Evolutionary conservation across 2,329 filamentous ascomycete species (phyloP).

Genomic region (Aspergillus sp.): DNA sequence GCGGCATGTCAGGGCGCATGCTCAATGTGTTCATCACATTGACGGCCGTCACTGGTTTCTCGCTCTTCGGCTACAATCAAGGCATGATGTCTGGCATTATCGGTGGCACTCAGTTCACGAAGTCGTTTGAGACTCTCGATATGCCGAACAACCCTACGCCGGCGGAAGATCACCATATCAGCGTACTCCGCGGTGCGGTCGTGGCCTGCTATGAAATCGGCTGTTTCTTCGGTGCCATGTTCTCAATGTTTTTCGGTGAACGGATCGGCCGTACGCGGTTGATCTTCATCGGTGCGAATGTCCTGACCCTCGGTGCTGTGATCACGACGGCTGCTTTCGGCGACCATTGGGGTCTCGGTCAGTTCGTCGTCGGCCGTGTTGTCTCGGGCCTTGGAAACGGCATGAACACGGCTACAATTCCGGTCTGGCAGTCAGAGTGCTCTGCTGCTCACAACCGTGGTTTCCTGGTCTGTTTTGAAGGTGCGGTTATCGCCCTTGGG

Average conservation of each 20-base stretch:
- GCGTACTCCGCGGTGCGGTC: conserved; percentile 44
- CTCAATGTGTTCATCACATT: conserved; percentile 14
- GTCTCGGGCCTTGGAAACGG: conserved; percentile 31
- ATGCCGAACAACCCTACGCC: conserved; percentile 23
- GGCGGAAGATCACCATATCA: conserved; percentile 10
- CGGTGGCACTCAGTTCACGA: conserved; percentile 15
- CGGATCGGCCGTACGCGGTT: conserved; percentile 29
- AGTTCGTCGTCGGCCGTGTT: conserved; percentile 33
- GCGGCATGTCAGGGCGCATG: conserved; percentile 9
- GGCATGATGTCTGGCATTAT: conserved; percentile 27
- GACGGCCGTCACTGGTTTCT: conserved; percentile 36
- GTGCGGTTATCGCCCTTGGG: conserved; percentile 24
- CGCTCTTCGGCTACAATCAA: conserved; percentile 37
- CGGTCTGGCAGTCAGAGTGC: conserved; percentile 32
- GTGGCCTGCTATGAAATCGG: conserved; percentile 46
- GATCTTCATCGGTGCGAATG: conserved; percentile 46
- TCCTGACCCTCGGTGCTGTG: conserved; percentile 30
- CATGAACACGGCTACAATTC: conserved; percentile 32
- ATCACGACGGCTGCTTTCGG: conserved; percentile 17
- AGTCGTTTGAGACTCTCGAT: conserved; percentile 13
- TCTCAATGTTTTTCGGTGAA: conserved; percentile 21
- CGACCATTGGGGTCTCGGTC: conserved; percentile 21
- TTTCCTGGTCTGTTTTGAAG: conserved; percentile 26
- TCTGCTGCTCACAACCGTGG: conserved; percentile 25
- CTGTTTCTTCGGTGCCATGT: conserved; percentile 26